These are phyloP conservation scores for Rubus parviflorus DNA, from an alignment of 306 rosid species.

Conservation along the genomic window DNA sequence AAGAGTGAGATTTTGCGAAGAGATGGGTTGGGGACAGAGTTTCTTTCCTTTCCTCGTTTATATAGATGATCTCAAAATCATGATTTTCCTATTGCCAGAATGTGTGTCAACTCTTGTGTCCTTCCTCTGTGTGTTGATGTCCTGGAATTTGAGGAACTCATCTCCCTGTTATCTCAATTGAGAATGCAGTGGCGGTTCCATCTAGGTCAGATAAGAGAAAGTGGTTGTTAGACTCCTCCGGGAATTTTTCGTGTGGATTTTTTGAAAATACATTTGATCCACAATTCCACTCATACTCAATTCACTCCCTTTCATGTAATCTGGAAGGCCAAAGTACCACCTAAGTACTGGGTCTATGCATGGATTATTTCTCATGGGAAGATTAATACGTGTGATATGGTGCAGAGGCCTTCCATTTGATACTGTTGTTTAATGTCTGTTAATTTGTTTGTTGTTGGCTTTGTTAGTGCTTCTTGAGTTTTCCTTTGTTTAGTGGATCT, in stretches of 20 bases:
- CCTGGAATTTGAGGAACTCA: not conserved
- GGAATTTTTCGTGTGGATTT: too few species aligned
- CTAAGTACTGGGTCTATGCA: not conserved
- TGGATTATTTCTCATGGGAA: too few species aligned
- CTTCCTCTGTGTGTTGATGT: not conserved
- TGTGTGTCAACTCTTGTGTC: not conserved
- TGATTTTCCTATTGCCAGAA: not conserved
- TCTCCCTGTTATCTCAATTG: not conserved
- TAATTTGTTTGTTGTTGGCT: too few species aligned
- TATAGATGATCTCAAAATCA: not conserved
- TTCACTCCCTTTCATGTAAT: not conserved
- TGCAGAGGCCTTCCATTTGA: too few species aligned
- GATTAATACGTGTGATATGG: too few species aligned
- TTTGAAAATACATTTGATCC: not conserved
- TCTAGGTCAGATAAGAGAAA: too few species aligned
- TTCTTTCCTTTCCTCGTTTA: not conserved
- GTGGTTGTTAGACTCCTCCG: too few species aligned
- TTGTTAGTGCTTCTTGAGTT: too few species aligned
- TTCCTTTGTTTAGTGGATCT: too few species aligned
- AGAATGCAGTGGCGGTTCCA: not conserved
- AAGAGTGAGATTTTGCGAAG: not conserved
- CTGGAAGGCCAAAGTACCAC: not conserved
- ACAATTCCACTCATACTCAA: not conserved
- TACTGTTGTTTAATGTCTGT: too few species aligned
- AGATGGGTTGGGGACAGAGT: not conserved